Conservation (phyloP, 2,329 filamentous ascomycete species). For the Ophiostoma sp. region DNA sequence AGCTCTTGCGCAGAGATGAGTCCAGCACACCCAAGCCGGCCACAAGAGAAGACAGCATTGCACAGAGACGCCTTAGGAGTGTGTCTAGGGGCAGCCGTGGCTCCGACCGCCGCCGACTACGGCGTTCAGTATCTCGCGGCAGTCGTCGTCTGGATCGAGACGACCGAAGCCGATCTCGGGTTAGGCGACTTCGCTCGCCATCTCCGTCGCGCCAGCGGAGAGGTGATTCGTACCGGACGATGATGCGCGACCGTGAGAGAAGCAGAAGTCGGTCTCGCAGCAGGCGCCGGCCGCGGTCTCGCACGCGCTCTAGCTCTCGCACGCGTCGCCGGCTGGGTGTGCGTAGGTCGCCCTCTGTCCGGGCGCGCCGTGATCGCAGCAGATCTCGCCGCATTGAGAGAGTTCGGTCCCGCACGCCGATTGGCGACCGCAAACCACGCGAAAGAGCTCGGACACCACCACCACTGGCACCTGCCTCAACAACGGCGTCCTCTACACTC, state of each 20-base stretch:
- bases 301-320: constrained; percentile 19
- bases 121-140: constrained; percentile 30
- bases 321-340: neutral
- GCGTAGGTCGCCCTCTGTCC: constrained; percentile 17
- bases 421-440: neutral
- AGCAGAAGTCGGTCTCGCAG: constrained; percentile 21
- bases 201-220: constrained; percentile 23
- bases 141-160: constrained; percentile 27
- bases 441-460: constrained; percentile 22
- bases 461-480: neutral
- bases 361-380: neutral
- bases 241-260: constrained; percentile 18
- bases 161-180: constrained; percentile 21
- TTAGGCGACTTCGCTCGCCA: constrained; percentile 20
- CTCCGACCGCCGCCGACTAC: constrained; percentile 25
- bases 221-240: constrained; percentile 18
- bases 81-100: constrained; percentile 31
- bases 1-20: neutral
- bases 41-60: neutral
- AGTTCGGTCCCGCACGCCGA: neutral
- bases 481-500: constrained; percentile 20
- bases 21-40: neutral
- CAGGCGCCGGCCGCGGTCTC: constrained; percentile 9
- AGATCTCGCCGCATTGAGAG: neutral
- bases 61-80: constrained; percentile 29